A percentile compares a stretch with the other conserved stretches of the same genome.
These are phyloP conservation scores for Colletotrichum limetticola DNA, from an alignment of 2,329 filamentous ascomycete species.

Conservation along the genomic window DNA sequence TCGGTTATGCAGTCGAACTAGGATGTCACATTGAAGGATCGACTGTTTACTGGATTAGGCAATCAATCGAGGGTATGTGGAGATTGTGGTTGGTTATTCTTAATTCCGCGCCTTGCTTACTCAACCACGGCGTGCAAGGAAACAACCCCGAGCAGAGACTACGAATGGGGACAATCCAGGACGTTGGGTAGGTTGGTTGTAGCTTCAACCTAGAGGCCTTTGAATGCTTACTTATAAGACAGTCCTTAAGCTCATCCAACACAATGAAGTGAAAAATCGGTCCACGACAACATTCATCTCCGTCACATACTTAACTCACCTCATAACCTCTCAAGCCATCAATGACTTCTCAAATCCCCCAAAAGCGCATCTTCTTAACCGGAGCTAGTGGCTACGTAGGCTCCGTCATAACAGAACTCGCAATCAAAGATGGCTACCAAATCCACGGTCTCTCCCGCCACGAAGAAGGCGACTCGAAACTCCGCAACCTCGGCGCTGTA, in stretches of 20 bases:
- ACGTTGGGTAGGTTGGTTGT: neutral
- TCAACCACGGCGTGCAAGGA: neutral
- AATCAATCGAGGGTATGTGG: neutral
- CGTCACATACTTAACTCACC: neutral
- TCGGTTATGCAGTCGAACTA: neutral
- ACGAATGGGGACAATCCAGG: neutral
- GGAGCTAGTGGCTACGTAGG: constrained; percentile 54
- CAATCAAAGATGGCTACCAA: constrained; percentile 50
- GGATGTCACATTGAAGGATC: neutral
- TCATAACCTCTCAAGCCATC: neutral
- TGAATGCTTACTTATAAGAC: neutral
- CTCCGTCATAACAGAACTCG: constrained; percentile 46
- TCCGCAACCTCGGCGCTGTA: constrained; percentile 49
- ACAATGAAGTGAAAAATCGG: too few relatives aligned
- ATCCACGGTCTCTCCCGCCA: constrained; percentile 45
- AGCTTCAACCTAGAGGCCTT: too few relatives aligned
- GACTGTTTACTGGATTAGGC: neutral
- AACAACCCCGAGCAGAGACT: neutral
- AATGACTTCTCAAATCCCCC: neutral
- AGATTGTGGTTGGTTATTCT: neutral
- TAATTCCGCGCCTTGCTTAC: neutral
- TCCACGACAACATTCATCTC: neutral
- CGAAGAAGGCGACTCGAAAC: constrained; percentile 45
- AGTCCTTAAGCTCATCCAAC: neutral
- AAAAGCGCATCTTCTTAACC: constrained; percentile 48